Evolutionary conservation across 139 green algal genomes (phyloP).

Genomic region (Pycnococcus provasolii): DNA sequence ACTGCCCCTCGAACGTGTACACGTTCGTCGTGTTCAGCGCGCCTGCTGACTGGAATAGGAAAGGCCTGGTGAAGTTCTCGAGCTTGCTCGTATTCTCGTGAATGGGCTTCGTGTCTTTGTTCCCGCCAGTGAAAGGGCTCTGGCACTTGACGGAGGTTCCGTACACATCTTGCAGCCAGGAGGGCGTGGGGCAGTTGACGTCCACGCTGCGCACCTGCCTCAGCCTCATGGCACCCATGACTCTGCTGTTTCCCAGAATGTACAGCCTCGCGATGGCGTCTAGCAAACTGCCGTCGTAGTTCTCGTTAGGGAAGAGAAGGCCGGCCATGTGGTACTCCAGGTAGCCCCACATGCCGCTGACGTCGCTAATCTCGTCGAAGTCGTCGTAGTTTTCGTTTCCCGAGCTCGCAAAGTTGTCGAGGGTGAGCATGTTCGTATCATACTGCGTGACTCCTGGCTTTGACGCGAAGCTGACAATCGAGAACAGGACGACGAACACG

Average conservation of each 20-base stretch:
- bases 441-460: slow-evolving; percentile 12
- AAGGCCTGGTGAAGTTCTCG: slow-evolving; percentile 20
- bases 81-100: background rate
- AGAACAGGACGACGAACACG: slow-evolving; percentile 18
- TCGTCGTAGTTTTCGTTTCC: slow-evolving; percentile 4
- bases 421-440: slow-evolving; percentile 1
- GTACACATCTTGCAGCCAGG: slow-evolving; percentile 20
- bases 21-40: slow-evolving; percentile 17
- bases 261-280: slow-evolving; percentile 13
- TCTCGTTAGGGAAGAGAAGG: slow-evolving; percentile 4
- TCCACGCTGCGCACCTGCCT: slow-evolving; percentile 18
- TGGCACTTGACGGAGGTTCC: slow-evolving; percentile 4
- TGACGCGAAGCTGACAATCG: slow-evolving; percentile 7
- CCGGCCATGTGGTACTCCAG: background rate
- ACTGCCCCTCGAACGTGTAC: slow-evolving; percentile 6
- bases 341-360: background rate
- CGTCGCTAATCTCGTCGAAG: background rate
- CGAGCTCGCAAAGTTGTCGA: background rate
- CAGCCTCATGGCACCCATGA: slow-evolving; percentile 20
- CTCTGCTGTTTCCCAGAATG: slow-evolving; percentile 10
- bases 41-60: slow-evolving; percentile 14
- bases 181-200: slow-evolving; percentile 13
- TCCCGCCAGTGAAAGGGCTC: slow-evolving; percentile 6
- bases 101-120: slow-evolving; percentile 4
- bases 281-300: slow-evolving; percentile 14